Base-by-base conservation (phyloP, 1,284 basidiomycete species). In the Trichosporon coremiiforme region DNA sequence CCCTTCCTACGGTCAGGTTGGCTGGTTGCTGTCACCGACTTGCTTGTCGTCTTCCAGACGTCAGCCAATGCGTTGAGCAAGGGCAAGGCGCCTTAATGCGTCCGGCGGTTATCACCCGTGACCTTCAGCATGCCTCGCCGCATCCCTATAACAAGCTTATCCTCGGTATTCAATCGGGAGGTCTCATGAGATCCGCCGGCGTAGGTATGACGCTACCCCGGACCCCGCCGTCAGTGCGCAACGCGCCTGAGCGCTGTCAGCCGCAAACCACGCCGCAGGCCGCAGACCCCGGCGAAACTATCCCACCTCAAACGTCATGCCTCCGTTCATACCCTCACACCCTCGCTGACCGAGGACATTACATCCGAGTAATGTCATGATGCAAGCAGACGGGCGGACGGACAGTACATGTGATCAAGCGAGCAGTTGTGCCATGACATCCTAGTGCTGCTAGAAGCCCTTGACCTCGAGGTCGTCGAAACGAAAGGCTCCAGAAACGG, bases 291-390 rank as follows among this genome's bases (percentile, higher is more conserved):
- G 50, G 50, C 50, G 9, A 25, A 53, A 53, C 22, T 53, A 25
- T 53, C 50, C n/a, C 50, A 53, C 50, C 50, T 20, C 50, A 53
- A 53, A 53, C 50, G 50, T 53, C 50, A 53, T 53, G 50, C 50
- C 50, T 53, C 20, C 50, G 20, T 53, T 22, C 50, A 20, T 53
- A 53, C 20, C 50, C 36, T 38, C 36, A 10, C 9, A 35, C 33
- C 36, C 50, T 53, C 50, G 22, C 50, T 53, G 50, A 53, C 50
- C 50, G 50, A 53, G 50, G 50, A 12, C 20, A 53, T 53, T 22
- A 53, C 50, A 53, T 22, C 50, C 20, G 22, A 8, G 10, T 25
- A 22, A 53, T 9, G 20, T 8, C 50, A 53, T 53, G 50, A 53
- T 53, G 50, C 50, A 53, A 25, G 50, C n/a, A 7, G 47, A n/a